These are phyloP conservation scores for Mycena vitilis DNA, from an alignment of 768 basidiomycete species.

Conservation along the genomic window DNA sequence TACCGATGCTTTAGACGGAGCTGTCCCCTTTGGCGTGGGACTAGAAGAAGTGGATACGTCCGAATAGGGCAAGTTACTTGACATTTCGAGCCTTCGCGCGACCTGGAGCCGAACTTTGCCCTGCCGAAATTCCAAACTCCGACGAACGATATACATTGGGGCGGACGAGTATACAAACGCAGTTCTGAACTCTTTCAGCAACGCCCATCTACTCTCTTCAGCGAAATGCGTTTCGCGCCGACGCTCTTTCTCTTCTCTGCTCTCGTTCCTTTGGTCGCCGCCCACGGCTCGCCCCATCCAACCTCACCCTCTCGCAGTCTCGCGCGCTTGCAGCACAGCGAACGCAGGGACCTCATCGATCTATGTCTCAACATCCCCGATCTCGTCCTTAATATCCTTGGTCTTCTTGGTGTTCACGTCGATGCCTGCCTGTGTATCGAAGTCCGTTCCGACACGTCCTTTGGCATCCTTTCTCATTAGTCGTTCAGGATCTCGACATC, in stretches of 20 bases:
- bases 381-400: constrained; percentile 5
- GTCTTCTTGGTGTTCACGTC: constrained; percentile 1
- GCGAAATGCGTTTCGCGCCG: constrained; percentile 26
- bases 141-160: constrained; percentile 24
- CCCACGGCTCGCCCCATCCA: background rate
- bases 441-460: constrained; percentile 6
- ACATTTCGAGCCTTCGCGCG: constrained; percentile 6
- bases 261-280: constrained; percentile 18
- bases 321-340: constrained; percentile 14
- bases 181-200: constrained; percentile 30
- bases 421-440: constrained; percentile 20
- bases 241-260: constrained; percentile 26
- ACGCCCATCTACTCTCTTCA: constrained; percentile 20
- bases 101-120: background rate
- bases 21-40: constrained; percentile 19
- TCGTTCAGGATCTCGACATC: constrained; percentile 25
- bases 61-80: constrained; percentile 11
- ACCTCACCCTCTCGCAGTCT: constrained; percentile 15
- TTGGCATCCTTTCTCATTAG: background rate
- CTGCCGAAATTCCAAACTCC: constrained; percentile 24
- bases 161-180: background rate
- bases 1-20: background rate
- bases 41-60: constrained; percentile 16
- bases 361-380: constrained; percentile 19
- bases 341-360: constrained; percentile 9